phyloP scores from a whole-genome alignment of 441 rosid genomes.

The Brassica balearica region DNA sequence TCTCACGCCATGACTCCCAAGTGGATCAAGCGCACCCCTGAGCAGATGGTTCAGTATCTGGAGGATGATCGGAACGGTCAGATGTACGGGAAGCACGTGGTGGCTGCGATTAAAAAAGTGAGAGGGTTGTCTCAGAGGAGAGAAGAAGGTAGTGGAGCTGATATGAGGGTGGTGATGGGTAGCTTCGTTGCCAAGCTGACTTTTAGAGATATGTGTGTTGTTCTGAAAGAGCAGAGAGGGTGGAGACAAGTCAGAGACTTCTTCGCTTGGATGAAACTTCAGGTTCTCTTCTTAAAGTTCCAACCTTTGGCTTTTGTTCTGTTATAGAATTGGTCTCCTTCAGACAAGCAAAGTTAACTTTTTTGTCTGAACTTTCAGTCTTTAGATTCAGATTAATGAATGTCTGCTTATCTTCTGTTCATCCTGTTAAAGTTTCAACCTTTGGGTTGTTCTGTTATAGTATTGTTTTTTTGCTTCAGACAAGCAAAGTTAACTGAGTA shows the following conservation, averaged over 20 bases:
- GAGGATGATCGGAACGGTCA: constrained; percentile 79
- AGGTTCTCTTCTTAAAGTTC: constrained; percentile 49
- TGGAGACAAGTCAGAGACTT: constrained; percentile 88
- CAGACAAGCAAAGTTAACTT: not conserved
- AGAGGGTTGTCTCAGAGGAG: constrained; percentile 58
- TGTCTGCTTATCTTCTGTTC: too few species aligned
- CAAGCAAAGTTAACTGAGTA: not conserved
- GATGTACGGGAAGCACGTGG: constrained; percentile 82
- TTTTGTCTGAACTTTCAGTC: too few species aligned
- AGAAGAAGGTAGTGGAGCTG: constrained; percentile 50
- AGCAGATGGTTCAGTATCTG: constrained; percentile 89
- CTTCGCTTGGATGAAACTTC: constrained; percentile 95
- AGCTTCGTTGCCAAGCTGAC: constrained; percentile 78
- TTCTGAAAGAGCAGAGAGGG: constrained; percentile 81
- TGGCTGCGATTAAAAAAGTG: constrained; percentile 81
- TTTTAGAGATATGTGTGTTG: constrained; percentile 92
- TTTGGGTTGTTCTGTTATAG: not conserved
- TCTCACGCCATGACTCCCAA: constrained; percentile 73
- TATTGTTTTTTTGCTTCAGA: not conserved
- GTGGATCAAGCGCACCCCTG: constrained; percentile 90
- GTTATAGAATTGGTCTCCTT: not conserved
- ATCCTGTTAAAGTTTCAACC: not conserved
- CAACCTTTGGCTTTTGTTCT: not conserved
- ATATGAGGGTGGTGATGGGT: constrained; percentile 74
- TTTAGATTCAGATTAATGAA: too few species aligned